phyloP scores from a whole-genome alignment of 257 asterid species.

The Ajuga chamaepitys region DNA sequence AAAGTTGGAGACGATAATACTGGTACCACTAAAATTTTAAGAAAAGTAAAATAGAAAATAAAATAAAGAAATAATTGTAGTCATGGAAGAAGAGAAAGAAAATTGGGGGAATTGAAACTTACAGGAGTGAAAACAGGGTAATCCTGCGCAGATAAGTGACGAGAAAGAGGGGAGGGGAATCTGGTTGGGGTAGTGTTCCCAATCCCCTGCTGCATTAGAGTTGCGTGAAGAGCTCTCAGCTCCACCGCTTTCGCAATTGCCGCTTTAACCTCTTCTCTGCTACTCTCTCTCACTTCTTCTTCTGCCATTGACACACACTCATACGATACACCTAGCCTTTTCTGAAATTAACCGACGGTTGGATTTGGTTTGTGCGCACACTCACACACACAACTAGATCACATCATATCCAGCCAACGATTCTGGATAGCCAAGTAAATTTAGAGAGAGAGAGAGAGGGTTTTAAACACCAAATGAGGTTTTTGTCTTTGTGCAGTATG shows the following conservation, averaged over 20 bases:
- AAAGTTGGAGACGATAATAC: too few relatives aligned
- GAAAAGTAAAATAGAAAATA: too few relatives aligned
- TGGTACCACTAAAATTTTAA: too few relatives aligned
- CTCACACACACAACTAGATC: too few relatives aligned
- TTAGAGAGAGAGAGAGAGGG: conserved; percentile 7
- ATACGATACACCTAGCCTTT: too few relatives aligned
- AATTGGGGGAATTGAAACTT: conserved; percentile 26
- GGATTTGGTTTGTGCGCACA: conserved; percentile 27
- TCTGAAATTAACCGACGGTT: conserved; percentile 33
- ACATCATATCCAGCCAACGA: conserved; percentile 33
- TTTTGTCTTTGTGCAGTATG: conserved; percentile 20
- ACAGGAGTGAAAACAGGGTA: conserved; percentile 95
- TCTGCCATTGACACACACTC: conserved; percentile 33
- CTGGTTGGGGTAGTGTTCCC: conserved; percentile 38
- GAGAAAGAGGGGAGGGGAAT: conserved; percentile 56
- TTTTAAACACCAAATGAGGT: neutral
- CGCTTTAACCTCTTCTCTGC: conserved; percentile 48
- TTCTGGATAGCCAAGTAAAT: conserved; percentile 29
- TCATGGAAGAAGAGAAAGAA: neutral
- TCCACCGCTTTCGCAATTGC: conserved; percentile 85
- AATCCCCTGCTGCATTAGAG: conserved; percentile 45
- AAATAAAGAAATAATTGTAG: too few relatives aligned
- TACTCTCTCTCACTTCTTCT: conserved; percentile 22
- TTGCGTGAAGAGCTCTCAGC: conserved; percentile 88
- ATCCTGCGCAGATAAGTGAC: conserved; percentile 74